A percentile compares a stretch with the other conserved stretches of the same genome.
Evolutionary conservation across 192 early-diverging fungal species (phyloP).

Genomic region (Coemansia interrupta): DNA sequence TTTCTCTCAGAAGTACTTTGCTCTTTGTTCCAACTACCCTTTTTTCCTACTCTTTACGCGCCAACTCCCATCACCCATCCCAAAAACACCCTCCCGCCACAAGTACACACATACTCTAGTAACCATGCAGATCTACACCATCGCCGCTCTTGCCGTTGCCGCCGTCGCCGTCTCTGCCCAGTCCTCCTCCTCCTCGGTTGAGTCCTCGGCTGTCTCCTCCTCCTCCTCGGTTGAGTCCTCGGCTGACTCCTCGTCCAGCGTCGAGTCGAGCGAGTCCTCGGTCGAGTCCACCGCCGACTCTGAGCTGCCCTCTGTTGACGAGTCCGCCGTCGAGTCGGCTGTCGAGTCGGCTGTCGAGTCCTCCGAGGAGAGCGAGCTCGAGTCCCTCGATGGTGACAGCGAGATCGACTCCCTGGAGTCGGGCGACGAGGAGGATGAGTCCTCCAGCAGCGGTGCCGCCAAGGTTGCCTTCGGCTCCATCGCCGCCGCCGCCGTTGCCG

Average conservation of each 20-base stretch:
- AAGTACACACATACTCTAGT: background rate
- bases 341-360: conserved; percentile 6
- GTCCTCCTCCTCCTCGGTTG: conserved; percentile 2
- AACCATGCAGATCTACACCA: conserved; percentile 44
- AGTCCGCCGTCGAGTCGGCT: conserved; percentile 4
- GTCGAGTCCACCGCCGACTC: conserved; percentile 2
- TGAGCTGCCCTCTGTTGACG: background rate
- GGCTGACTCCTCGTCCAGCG: background rate
- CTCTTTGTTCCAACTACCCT: background rate
- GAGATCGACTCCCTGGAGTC: conserved; percentile 8
- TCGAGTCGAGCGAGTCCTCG: background rate
- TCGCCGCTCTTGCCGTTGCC: conserved; percentile 29
- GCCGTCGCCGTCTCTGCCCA: conserved; percentile 24
- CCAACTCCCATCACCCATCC: background rate
- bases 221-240: background rate
- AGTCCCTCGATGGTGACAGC: conserved; percentile 5
- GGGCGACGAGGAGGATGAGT: background rate
- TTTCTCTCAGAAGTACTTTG: conserved; percentile 13
- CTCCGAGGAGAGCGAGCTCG: conserved; percentile 9
- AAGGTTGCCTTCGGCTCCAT: conserved; percentile 24
- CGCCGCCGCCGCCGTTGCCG: conserved; percentile 34
- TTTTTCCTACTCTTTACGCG: conserved; percentile 1
- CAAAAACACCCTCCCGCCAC: background rate
- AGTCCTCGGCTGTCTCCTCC: background rate
- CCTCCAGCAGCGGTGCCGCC: conserved; percentile 32